A percentile compares a stretch with the other conserved stretches of the same genome.
phyloP scores from a whole-genome alignment of 2,329 filamentous ascomycete species.

The Thielaviopsis punctulata region DNA sequence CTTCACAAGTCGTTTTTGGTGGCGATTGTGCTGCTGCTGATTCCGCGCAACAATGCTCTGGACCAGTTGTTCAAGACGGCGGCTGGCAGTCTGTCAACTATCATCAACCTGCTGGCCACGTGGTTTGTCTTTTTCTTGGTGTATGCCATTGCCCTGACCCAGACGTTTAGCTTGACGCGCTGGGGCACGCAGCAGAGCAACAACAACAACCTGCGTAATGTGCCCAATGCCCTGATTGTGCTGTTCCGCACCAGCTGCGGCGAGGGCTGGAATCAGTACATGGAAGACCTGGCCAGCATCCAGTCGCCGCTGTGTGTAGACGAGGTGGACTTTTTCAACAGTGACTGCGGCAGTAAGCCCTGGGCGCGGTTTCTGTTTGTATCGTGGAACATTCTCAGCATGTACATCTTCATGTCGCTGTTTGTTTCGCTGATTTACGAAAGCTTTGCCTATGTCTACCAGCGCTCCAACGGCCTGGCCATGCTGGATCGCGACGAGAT shows the following conservation, averaged over 20 bases:
- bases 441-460: slow-evolving; percentile 98
- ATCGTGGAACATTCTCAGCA: slow-evolving; percentile 97
- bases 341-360: slow-evolving; percentile 77
- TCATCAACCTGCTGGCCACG: slow-evolving; percentile 80
- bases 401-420: slow-evolving; percentile 98
- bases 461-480: slow-evolving; percentile 82
- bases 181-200: slow-evolving; percentile 57
- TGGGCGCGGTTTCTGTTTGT: slow-evolving; percentile 89
- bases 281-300: slow-evolving; percentile 85
- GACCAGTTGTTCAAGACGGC: slow-evolving; percentile 99
- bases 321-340: slow-evolving; percentile 55
- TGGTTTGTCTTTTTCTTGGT: slow-evolving; percentile 96
- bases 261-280: slow-evolving; percentile 90
- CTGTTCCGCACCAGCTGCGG: slow-evolving; percentile 87
- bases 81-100: slow-evolving; percentile 77
- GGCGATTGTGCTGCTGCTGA: slow-evolving; percentile 72
- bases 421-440: slow-evolving; percentile 99
- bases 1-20: slow-evolving; percentile 91
- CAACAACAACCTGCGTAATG: slow-evolving; percentile 83
- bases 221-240: slow-evolving; percentile 83
- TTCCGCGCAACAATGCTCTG: slow-evolving; percentile 88
- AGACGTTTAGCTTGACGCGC: slow-evolving; percentile 85
- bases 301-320: slow-evolving; percentile 66
- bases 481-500: slow-evolving; percentile 87
- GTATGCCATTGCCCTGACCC: slow-evolving; percentile 89